Evolutionary conservation across 768 basidiomycete genomes (phyloP), one percentile per base, ranked within the genome.

Genomic region (Floccularia luteovirens): DNA sequence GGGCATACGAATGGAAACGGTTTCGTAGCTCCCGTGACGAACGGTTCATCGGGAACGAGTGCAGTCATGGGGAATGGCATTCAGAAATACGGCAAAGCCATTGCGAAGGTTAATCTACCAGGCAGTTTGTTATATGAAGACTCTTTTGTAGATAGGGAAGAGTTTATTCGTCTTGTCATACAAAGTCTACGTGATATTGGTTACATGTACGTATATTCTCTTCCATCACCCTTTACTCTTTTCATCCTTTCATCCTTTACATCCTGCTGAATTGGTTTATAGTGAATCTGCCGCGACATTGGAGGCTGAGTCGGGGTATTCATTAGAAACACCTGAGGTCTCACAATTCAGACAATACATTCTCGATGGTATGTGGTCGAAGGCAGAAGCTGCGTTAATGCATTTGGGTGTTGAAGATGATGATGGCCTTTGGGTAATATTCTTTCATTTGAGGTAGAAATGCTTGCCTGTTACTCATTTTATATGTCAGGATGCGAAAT

Each of bases 291-390:
- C 92, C 19, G 75, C 81, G 13, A 85, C 83, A 1, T 72, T 97
- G 39, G 90, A 96, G 62, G 85, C 82, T 3, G 92, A 97, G 62
- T 96, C 92, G 5, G 93, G 92, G 4, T 94, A 89, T 61, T 67
- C 77, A 27, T 75, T 93, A 65, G 91, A 96, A 55, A 70, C 79
- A 16, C 63, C 75, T 12, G 72, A 83, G 45, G 90, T 93, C 4
- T 68, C 82, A 2, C 75, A 83, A 43, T 93, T 97, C 56, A 73
- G 89, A 48, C 72, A 77, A 37, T 79, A 82, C 53, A 78, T 97
- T 42, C 64, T 91, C 30, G 77, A 81, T 24, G 92, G 84, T 3
- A 64, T 75, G 41, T 97, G 92, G 92, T 57, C 70, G 6, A 77
- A 82, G 50, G 90, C 90, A 12, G 82, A 90, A 55, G 68, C 66